phyloP scores from a whole-genome alignment of 495 filamentous ascomycete genomes.

The Oleoguttula mirabilis region DNA sequence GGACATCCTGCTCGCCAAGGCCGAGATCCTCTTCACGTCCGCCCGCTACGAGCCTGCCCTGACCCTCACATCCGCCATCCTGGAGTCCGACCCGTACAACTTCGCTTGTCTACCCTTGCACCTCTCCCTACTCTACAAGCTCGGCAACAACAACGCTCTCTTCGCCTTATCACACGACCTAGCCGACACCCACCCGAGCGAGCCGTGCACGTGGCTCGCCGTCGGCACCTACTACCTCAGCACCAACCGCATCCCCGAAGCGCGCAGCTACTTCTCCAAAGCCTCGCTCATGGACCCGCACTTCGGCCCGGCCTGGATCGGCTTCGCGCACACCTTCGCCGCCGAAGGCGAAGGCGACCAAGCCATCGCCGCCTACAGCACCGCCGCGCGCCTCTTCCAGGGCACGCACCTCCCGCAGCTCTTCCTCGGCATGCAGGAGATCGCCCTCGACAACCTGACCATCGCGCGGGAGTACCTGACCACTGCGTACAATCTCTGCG shows the following conservation, averaged over 20 bases:
- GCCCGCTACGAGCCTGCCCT: conserved; percentile 85
- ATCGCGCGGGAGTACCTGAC: conserved; percentile 92
- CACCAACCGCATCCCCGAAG: conserved; percentile 81
- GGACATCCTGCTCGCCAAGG: conserved; percentile 83
- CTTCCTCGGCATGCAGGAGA: conserved; percentile 96
- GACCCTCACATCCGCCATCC: conserved; percentile 66
- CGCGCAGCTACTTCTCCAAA: conserved; percentile 91
- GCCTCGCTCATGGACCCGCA: conserved; percentile 94
- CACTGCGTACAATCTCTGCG: conserved; percentile 65
- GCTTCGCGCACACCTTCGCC: conserved; percentile 98
- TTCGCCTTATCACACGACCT: conserved; percentile 93
- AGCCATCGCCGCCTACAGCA: conserved; percentile 94
- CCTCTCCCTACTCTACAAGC: conserved; percentile 82
- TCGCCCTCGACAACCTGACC: conserved; percentile 87
- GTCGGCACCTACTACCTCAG: conserved; percentile 91
- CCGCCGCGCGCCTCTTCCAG: conserved; percentile 88
- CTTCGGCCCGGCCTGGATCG: conserved; percentile 97
- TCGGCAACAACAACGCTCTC: conserved; percentile 70
- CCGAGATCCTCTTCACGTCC: conserved; percentile 86
- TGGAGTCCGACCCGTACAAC: conserved; percentile 73
- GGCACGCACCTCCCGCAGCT: conserved; percentile 93
- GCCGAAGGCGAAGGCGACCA: conserved; percentile 99
- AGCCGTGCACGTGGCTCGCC: conserved; percentile 82
- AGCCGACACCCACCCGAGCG: conserved; percentile 81
- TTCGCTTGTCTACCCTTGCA: conserved; percentile 83